These are phyloP conservation scores for Salicornia ramosissima DNA, from an alignment of 148 eudicot species.

Conservation along the genomic window DNA sequence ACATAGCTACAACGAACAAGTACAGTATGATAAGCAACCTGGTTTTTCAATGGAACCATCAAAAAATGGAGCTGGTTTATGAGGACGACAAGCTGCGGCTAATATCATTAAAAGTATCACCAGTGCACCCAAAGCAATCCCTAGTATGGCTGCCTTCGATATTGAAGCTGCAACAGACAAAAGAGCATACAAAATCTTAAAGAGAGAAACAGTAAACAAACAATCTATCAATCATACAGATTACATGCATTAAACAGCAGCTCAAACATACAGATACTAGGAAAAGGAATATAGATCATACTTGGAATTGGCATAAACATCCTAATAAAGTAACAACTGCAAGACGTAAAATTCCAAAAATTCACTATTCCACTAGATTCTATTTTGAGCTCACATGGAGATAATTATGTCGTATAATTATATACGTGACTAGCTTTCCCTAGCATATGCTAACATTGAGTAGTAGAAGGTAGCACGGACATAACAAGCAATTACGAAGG, in stretches of 20 bases:
- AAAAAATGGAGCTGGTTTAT: constrained; percentile 50
- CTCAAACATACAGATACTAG: not conserved
- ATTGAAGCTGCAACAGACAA: constrained; percentile 44
- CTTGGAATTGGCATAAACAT: too few relatives aligned
- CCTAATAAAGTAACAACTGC: too few relatives aligned
- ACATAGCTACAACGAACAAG: too few relatives aligned
- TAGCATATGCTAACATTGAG: too few relatives aligned
- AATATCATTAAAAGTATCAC: constrained; percentile 83
- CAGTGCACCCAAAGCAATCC: constrained; percentile 88
- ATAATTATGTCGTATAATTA: too few relatives aligned
- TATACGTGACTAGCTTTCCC: too few relatives aligned
- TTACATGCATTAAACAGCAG: not conserved
- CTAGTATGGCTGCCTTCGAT: constrained; percentile 84
- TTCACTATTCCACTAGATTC: too few relatives aligned
- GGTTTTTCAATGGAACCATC: constrained; percentile 82
- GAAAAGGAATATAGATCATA: too few relatives aligned
- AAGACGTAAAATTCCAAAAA: too few relatives aligned
- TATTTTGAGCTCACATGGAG: too few relatives aligned
- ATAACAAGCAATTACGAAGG: too few relatives aligned
- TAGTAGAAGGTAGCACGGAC: too few relatives aligned
- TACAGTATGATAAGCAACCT: constrained; percentile 37
- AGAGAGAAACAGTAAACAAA: not conserved
- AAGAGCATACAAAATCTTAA: not conserved
- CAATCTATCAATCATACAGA: not conserved
- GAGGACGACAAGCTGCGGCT: constrained; percentile 72